phyloP scores from a whole-genome alignment of 2,329 filamentous ascomycete genomes.

The Aureobasidium sp. region DNA sequence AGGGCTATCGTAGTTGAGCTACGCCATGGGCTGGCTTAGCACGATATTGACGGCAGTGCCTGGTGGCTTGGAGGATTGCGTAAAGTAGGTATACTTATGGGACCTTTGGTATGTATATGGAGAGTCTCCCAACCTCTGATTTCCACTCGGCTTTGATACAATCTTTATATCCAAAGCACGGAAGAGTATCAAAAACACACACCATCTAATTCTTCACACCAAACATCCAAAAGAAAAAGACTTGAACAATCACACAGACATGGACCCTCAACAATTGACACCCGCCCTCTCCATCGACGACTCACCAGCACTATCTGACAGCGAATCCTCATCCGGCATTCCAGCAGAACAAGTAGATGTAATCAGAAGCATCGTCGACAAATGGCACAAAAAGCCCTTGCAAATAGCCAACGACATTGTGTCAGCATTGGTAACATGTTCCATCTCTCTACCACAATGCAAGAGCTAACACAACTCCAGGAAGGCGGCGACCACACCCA shows the following conservation, averaged over 20 bases:
- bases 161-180: background rate
- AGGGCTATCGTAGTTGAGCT: background rate
- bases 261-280: slow-evolving; percentile 12
- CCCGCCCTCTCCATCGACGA: background rate
- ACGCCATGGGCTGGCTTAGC: background rate
- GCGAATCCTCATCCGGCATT: slow-evolving; percentile 2
- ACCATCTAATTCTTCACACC: too few relatives aligned
- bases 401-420: slow-evolving; percentile 19
- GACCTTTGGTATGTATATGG: background rate
- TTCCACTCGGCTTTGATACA: background rate
- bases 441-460: background rate
- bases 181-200: background rate
- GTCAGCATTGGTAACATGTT: background rate
- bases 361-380: slow-evolving; percentile 17
- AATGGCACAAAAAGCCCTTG: slow-evolving; percentile 20
- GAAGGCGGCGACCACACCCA: slow-evolving; percentile 19
- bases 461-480: background rate
- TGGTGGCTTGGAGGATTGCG: slow-evolving; percentile 6
- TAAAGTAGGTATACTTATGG: background rate
- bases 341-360: slow-evolving; percentile 16
- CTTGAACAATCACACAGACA: background rate
- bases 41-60: background rate
- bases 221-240: background rate
- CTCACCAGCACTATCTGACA: background rate
- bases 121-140: background rate